Evolutionary conservation across 257 asterid species (phyloP).

Genomic region (Solanum lycopersicoides): DNA sequence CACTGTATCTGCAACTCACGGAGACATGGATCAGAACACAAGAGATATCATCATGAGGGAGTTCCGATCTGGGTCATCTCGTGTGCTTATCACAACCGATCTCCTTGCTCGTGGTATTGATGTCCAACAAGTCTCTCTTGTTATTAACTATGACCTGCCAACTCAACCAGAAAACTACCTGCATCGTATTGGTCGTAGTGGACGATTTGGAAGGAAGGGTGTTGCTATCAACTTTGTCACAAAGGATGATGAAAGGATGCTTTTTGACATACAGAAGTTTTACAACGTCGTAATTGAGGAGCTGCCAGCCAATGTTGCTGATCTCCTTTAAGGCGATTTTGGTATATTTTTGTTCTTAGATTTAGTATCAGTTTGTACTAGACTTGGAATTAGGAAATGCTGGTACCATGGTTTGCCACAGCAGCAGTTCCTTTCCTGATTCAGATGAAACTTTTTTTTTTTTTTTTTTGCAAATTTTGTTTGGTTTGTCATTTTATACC

Average conservation of each 20-base stretch:
- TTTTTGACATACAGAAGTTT: slow-evolving; percentile 30
- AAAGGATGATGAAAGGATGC: slow-evolving; percentile 49
- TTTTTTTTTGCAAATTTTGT: not conserved
- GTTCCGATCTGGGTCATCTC: slow-evolving; percentile 50
- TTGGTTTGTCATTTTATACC: not conserved
- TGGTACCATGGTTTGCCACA: not conserved
- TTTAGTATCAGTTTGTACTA: not conserved
- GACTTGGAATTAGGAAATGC: not conserved
- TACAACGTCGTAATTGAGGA: slow-evolving; percentile 24
- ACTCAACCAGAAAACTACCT: slow-evolving; percentile 62
- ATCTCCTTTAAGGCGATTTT: slow-evolving; percentile 25
- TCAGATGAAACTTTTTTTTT: not conserved
- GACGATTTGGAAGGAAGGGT: slow-evolving; percentile 61
- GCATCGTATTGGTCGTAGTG: slow-evolving; percentile 57
- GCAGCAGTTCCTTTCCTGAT: not conserved
- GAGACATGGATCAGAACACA: slow-evolving; percentile 60
- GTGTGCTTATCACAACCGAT: slow-evolving; percentile 53
- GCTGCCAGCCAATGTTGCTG: slow-evolving; percentile 55
- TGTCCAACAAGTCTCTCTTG: slow-evolving; percentile 58
- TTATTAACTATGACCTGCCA: slow-evolving; percentile 44
- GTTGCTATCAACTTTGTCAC: slow-evolving; percentile 57
- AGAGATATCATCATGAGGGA: slow-evolving; percentile 56
- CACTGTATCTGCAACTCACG: slow-evolving; percentile 2
- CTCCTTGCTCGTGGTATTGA: slow-evolving; percentile 61
- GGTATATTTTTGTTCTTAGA: not conserved